Evolutionary conservation across 495 filamentous ascomycete genomes (phyloP), one percentile per base, ranked within the genome.

Genomic region (Neurospora sp.): DNA sequence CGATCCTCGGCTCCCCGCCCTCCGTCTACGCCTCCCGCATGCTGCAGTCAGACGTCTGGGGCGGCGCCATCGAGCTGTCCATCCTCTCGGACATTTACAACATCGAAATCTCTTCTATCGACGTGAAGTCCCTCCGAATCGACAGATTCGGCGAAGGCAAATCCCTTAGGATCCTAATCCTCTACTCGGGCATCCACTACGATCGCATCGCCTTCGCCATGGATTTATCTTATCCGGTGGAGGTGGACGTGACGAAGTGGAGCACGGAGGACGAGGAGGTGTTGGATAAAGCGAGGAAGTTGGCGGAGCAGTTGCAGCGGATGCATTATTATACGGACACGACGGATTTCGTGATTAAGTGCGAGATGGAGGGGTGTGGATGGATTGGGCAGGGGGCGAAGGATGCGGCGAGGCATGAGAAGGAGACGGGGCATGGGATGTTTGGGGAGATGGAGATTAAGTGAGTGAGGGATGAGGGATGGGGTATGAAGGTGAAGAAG

Each of bases 121-220:
- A 97, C 79, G 86, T 89, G 39, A 84, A 88, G 76, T 82, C 81
- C 9, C 78, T 83, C 36, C 80, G 81, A 24, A 75, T 85, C 7
- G 92, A 97, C 77, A 86, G 87, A 24, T 96, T 96, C 79, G 97
- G 97, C 75, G 93, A 97, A 78, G 90, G 90, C 2, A 87, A 86
- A 36, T 45, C 85, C 2, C 88, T 85, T 24, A 84, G 94, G 38
- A 93, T 93, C 81, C 89, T 98, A 43, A 84, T 99, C 38, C 90
- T 98, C 2, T 99, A 98, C 81, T 94, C 92, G 0, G 94, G 94
- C 0, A 95, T 98, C 71, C 96, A 99, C 78, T 99, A 99, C 80
- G 96, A 99, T 80, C 89, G 92, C n/a, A 89, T 98, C 70, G 92
- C 92, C 0, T 86, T 96, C 76, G 89, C 87, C 11, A 90, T 91